These are phyloP conservation scores for Saturnispora zaruensis DNA, from an alignment of 805 yeast genomes.

Conservation along the genomic window DNA sequence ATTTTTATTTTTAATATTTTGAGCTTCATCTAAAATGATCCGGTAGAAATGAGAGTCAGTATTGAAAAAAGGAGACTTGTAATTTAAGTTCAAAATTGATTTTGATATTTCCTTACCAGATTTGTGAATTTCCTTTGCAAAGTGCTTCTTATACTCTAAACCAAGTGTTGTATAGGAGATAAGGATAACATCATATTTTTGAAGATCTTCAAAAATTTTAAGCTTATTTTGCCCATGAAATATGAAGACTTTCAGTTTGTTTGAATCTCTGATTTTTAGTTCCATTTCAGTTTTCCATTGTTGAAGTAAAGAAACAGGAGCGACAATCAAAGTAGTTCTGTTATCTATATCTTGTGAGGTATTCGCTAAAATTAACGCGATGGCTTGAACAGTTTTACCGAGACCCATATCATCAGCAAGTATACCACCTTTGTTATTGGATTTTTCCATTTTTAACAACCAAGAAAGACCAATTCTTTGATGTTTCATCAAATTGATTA, in stretches of 20 bases:
- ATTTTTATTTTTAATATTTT: constrained; percentile 41
- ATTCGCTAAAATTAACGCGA: constrained; percentile 48
- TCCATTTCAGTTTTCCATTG: constrained; percentile 81
- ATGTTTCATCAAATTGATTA: constrained; percentile 41
- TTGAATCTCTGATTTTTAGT: constrained; percentile 46
- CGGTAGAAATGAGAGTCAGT: constrained; percentile 43
- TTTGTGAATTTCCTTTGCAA: constrained; percentile 29
- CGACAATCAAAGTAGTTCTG: constrained; percentile 67
- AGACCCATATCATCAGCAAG: constrained; percentile 81
- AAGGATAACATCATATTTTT: constrained; percentile 61
- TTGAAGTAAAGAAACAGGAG: constrained; percentile 78
- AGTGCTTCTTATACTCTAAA: constrained; percentile 67
- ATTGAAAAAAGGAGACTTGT: constrained; percentile 57
- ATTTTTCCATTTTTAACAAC: constrained; percentile 62
- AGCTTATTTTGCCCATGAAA: constrained; percentile 46
- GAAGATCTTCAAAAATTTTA: constrained; percentile 37
- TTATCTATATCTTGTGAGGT: constrained; percentile 22
- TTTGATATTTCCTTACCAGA: constrained; percentile 30
- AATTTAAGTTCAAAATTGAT: constrained; percentile 31
- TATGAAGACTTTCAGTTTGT: constrained; percentile 41
- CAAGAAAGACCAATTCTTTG: constrained; percentile 81
- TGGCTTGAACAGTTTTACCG: constrained; percentile 66
- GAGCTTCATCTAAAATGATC: constrained; percentile 50
- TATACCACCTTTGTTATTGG: constrained; percentile 55
- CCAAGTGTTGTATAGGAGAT: constrained; percentile 76